Conservation (phyloP, 176 grass and related monocot genomes). For the Avena sativa region DNA sequence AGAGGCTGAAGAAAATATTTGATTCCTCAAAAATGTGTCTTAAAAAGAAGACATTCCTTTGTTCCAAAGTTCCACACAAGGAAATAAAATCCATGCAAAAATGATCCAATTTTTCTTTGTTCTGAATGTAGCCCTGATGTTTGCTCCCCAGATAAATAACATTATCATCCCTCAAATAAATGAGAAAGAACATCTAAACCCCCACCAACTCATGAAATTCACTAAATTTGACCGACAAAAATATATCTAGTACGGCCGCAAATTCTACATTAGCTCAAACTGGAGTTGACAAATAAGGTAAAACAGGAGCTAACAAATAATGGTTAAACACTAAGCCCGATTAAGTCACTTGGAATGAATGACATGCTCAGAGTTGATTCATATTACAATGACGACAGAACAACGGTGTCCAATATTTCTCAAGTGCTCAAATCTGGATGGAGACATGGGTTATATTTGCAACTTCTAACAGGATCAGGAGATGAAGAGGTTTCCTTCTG, state of each 20-base stretch:
- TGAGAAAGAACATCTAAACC: neutral
- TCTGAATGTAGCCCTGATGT: neutral
- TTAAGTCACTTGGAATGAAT: neutral
- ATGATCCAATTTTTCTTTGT: neutral
- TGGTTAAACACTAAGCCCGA: neutral
- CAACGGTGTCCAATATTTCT: slow-evolving; percentile 11
- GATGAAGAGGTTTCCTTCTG: neutral
- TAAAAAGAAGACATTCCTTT: neutral
- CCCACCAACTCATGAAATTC: neutral
- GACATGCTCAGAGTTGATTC: neutral
- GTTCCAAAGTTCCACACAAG: neutral
- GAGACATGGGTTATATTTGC: neutral
- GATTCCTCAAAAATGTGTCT: neutral
- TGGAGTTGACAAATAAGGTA: neutral
- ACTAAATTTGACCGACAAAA: neutral
- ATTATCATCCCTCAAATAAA: neutral
- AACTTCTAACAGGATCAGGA: neutral
- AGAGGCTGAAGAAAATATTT: neutral
- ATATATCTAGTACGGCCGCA: too few species aligned
- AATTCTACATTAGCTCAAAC: neutral
- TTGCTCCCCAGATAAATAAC: neutral
- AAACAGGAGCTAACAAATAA: neutral
- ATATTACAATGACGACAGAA: neutral
- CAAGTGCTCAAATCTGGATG: neutral
- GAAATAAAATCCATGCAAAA: neutral